Conservation (phyloP, 1,284 basidiomycete genomes). For the Heterobasidion irregulare region DNA sequence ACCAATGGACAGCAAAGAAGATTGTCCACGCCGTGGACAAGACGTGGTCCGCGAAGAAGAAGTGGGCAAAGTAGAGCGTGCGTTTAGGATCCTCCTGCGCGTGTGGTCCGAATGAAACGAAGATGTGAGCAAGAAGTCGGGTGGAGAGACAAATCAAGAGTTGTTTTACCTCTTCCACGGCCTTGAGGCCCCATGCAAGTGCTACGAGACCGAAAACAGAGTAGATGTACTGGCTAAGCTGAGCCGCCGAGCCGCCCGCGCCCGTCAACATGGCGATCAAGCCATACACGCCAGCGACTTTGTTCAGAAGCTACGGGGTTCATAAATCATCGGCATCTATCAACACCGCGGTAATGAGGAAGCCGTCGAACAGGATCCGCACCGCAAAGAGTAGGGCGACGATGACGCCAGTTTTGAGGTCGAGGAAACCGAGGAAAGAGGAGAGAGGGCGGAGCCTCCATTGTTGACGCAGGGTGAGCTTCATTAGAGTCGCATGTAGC, state of each 20-base stretch:
- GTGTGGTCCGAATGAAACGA: not conserved
- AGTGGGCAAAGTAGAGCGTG: slow-evolving; percentile 85
- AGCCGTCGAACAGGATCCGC: slow-evolving; percentile 3
- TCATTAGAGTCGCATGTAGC: slow-evolving; percentile 35
- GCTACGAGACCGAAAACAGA: slow-evolving; percentile 78
- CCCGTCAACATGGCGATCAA: slow-evolving; percentile 86
- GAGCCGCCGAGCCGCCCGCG: slow-evolving; percentile 81
- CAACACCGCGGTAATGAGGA: not conserved
- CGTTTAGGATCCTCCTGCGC: slow-evolving; percentile 79
- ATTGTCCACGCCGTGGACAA: slow-evolving; percentile 90
- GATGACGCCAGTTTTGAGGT: slow-evolving; percentile 85
- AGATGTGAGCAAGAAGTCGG: slow-evolving; percentile 5
- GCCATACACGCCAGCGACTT: slow-evolving; percentile 96
- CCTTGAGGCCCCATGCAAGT: slow-evolving; percentile 83
- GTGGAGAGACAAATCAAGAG: slow-evolving; percentile 2
- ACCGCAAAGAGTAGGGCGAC: slow-evolving; percentile 84
- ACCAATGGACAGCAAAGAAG: slow-evolving; percentile 87
- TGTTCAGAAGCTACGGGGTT: slow-evolving; percentile 77
- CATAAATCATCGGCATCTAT: slow-evolving; percentile 3
- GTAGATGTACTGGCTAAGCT: slow-evolving; percentile 91
- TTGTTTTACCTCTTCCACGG: slow-evolving; percentile 63
- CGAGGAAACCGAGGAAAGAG: slow-evolving; percentile 77
- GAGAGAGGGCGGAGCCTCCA: slow-evolving; percentile 73
- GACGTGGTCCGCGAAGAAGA: slow-evolving; percentile 89
- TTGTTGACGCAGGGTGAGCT: slow-evolving; percentile 70